These are phyloP conservation scores for Leishmania guyanensis DNA, from an alignment of 208 protist species.

Conservation along the genomic window DNA sequence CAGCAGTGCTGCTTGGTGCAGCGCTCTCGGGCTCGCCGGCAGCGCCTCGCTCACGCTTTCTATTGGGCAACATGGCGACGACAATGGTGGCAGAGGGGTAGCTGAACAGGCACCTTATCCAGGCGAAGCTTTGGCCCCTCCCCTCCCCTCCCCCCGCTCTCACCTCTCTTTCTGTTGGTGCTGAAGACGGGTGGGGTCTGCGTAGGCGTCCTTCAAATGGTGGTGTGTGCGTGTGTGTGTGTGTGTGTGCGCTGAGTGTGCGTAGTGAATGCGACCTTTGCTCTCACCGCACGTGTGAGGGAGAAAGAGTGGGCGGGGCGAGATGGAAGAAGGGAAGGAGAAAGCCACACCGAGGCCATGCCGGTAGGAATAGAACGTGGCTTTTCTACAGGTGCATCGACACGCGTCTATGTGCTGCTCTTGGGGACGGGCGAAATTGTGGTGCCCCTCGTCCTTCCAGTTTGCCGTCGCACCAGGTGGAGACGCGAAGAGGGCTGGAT, in stretches of 20 bases:
- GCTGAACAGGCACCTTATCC: background rate
- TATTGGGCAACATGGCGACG: background rate
- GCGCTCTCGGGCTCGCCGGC: conserved; percentile 1
- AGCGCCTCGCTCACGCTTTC: conserved; percentile 10
- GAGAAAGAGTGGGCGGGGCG: background rate
- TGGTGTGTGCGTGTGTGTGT: background rate
- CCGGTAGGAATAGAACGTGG: background rate
- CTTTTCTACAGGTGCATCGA: background rate
- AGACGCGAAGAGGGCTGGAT: background rate
- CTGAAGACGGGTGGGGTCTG: background rate
- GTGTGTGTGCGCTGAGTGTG: background rate
- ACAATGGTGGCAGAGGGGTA: background rate
- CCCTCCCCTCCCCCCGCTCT: background rate
- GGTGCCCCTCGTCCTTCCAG: background rate
- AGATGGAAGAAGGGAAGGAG: background rate
- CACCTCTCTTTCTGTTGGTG: background rate
- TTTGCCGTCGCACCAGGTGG: background rate
- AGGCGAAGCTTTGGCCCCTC: background rate
- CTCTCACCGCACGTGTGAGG: background rate
- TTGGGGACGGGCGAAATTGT: background rate
- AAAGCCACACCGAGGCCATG: background rate
- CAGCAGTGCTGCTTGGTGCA: background rate
- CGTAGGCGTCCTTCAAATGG: background rate
- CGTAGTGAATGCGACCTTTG: background rate
- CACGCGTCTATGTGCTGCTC: background rate